Conservation (phyloP, 345 rosid genomes). For the Eucalyptus marginata region DNA sequence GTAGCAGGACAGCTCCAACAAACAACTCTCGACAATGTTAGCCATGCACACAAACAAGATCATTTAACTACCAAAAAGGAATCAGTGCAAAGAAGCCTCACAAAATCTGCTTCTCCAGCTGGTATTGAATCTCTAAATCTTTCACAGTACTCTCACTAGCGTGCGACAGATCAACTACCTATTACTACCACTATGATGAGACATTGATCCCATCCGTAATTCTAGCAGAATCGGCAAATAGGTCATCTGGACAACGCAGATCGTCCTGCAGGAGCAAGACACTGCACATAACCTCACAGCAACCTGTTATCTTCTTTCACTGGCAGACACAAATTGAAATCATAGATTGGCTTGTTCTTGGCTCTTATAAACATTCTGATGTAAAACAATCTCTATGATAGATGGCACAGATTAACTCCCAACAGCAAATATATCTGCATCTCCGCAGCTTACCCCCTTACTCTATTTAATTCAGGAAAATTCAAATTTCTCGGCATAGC, state of each 20-base stretch:
- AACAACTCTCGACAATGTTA: neutral
- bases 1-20: neutral
- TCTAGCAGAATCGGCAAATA: neutral
- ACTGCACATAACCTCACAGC: neutral
- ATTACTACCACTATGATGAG: neutral
- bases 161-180: neutral
- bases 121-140: neutral
- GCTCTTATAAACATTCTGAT: neutral
- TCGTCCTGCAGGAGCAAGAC: neutral
- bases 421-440: neutral
- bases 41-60: neutral
- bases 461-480: neutral
- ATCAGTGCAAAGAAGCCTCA: neutral
- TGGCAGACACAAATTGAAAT: neutral
- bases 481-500: neutral
- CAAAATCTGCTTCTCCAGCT: neutral
- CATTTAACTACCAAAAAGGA: neutral
- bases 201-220: neutral
- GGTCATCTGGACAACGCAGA: neutral
- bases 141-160: neutral
- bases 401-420: neutral
- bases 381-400: neutral
- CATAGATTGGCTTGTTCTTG: neutral
- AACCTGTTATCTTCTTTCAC: neutral
- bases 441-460: neutral